A percentile compares a stretch with the other conserved stretches of the same genome.
Evolutionary conservation across 2,329 filamentous ascomycete species (phyloP).

Genomic region (Penicillium rolfsii): DNA sequence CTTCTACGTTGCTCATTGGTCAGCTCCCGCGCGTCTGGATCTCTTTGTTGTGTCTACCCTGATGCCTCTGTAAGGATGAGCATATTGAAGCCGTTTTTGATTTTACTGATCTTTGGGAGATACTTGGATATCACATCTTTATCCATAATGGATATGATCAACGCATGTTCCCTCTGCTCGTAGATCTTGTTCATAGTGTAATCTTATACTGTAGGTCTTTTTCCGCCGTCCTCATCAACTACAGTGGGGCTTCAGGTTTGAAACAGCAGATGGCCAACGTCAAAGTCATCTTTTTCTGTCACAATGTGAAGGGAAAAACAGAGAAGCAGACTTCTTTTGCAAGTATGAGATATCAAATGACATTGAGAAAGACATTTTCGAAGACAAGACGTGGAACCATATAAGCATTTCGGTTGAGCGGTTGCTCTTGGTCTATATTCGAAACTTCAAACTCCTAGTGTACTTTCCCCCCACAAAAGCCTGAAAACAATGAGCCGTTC

Average conservation of each 20-base stretch:
- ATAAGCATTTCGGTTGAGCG: too few species aligned
- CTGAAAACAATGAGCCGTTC: slow-evolving; percentile 14
- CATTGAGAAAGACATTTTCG: too few species aligned
- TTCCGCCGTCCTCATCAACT: not conserved
- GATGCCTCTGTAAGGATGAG: not conserved
- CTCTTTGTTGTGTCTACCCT: not conserved
- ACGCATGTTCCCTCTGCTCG: not conserved
- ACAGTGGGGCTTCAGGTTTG: too few species aligned
- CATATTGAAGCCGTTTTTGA: not conserved
- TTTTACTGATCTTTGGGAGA: not conserved
- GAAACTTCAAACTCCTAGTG: too few species aligned
- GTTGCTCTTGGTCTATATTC: too few species aligned
- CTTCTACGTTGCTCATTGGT: not conserved
- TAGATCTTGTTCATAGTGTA: not conserved
- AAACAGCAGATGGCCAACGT: too few species aligned
- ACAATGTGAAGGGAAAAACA: too few species aligned
- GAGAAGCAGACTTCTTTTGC: too few species aligned
- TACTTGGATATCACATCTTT: not conserved
- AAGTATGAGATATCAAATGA: too few species aligned
- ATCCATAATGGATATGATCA: not conserved
- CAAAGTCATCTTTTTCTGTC: too few species aligned
- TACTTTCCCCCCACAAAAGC: not conserved
- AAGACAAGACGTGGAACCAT: too few species aligned
- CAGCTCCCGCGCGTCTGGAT: not conserved
- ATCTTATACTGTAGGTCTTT: not conserved